Percentiles rank a stretch among this genome's conserved stretches.
Conservation (phyloP, 2,329 filamentous ascomycete species). For the Aspergillus sp. region DNA sequence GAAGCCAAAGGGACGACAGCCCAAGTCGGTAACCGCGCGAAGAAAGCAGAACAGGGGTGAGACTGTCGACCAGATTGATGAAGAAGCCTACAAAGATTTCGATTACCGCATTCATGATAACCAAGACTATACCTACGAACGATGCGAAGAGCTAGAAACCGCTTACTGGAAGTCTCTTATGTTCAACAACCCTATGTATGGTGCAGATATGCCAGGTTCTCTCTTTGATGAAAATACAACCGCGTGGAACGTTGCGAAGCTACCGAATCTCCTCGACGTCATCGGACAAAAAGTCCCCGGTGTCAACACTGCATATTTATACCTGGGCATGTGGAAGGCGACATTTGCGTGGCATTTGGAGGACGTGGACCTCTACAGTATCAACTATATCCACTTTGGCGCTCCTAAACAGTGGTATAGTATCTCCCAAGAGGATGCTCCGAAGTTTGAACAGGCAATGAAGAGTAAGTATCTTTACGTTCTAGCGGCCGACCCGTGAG, state of each 20-base stretch:
- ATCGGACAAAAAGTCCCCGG: conserved; percentile 93
- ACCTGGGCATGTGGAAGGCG: conserved; percentile 99
- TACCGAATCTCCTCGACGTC: conserved; percentile 90
- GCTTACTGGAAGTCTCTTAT: conserved; percentile 97
- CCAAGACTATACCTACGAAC: conserved; percentile 84
- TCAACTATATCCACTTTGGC: conserved; percentile 99
- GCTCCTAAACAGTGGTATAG: conserved; percentile 99
- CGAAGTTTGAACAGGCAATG: conserved; percentile 93
- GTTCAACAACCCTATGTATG: conserved; percentile 91
- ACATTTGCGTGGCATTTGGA: conserved; percentile 99
- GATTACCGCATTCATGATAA: conserved; percentile 82
- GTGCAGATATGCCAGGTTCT: conserved; percentile 93
- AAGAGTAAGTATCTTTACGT: conserved; percentile 53
- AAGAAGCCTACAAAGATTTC: conserved; percentile 85
- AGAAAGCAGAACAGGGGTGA: conserved; percentile 83
- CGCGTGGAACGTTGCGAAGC: conserved; percentile 90
- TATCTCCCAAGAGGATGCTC: conserved; percentile 92
- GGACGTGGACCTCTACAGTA: conserved; percentile 98
- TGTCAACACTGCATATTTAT: conserved; percentile 96
- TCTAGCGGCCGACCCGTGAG: background rate
- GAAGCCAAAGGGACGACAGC: conserved; percentile 56
- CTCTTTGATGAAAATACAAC: conserved; percentile 82
- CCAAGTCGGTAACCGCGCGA: conserved; percentile 76
- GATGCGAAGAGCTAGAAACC: conserved; percentile 91
- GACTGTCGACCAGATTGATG: conserved; percentile 76